Base-by-base conservation (phyloP, 495 filamentous ascomycete species). In the Jackrogersella minutella region DNA sequence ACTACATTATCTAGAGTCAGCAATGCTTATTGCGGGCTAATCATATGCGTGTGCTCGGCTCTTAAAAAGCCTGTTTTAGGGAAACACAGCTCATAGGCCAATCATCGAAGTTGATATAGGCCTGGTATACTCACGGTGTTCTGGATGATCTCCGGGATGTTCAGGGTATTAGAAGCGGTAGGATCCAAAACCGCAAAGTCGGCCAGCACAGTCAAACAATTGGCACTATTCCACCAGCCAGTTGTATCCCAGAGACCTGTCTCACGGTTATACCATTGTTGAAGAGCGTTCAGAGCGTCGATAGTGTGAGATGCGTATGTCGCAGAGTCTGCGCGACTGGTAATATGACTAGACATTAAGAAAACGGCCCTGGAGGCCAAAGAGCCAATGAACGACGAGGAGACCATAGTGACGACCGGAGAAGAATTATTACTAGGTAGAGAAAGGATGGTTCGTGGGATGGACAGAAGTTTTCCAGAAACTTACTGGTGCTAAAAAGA, bases 211-310 rank as follows among this genome's bases (percentile, higher is more conserved):
- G 87, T 90, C 61, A 92, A 73, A 55, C 80, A 82, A 72, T 91
- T 93, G 57, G 86, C 90, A 36, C 84, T 85, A 74, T 92, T 90
- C 90, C 90, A 93, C 90, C 90, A 93, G 1, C 86, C 86, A 22
- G 79, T 81, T 0, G 85, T 88, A 62, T 85, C 72, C 87, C 87
- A 92, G 9, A 91, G 76, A 13, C 90, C 90, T 0, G 81, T 88
- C 6, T 65, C 64, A 2, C 59, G 51, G 70, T 90, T 84, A 63
- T 91, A 92, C 86, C 86, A 91, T 19, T 41, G 57, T 65, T 91
- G 88, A 2, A 92, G 80, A 8, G 80, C 72, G 22, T 76, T 68
- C 46, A 86, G 67, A 5, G 78, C 85, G 16, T 73, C 58, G 30
- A 80, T 73, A 5, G 86, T 81, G 59, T 85, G 74, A 13, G 73